Conservation (phyloP, 495 filamentous ascomycete genomes). For the Saxophila tyrrhenica region DNA sequence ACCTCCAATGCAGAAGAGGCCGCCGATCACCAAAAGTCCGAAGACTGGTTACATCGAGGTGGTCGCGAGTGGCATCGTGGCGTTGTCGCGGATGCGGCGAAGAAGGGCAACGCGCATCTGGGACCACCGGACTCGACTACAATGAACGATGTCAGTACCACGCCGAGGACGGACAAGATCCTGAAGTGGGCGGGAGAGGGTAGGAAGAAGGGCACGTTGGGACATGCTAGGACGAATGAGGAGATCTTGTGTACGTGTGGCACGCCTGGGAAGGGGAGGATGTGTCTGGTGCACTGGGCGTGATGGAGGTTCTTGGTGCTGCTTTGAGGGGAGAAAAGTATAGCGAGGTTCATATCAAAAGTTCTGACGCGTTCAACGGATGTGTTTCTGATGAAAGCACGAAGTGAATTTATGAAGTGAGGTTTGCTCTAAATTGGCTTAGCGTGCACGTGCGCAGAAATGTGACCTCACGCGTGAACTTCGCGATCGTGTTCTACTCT, state of each 20-base stretch:
- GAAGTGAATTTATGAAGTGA: too few relatives aligned
- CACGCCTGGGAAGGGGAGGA: not conserved
- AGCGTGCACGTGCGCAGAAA: too few relatives aligned
- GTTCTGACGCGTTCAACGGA: too few relatives aligned
- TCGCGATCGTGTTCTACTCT: not conserved
- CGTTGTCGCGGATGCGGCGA: not conserved
- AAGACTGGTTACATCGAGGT: not conserved
- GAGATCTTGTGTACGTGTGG: not conserved
- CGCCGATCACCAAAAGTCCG: not conserved
- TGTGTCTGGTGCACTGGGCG: not conserved
- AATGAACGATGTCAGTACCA: not conserved
- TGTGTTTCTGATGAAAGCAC: too few relatives aligned
- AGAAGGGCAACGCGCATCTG: not conserved
- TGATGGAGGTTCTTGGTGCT: not conserved
- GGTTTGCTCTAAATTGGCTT: too few relatives aligned
- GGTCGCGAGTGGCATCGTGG: not conserved
- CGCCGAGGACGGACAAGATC: not conserved
- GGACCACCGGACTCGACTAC: not conserved
- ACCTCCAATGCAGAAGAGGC: not conserved
- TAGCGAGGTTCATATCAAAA: too few relatives aligned
- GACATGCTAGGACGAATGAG: not conserved
- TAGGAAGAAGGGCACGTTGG: not conserved
- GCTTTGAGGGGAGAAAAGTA: not conserved
- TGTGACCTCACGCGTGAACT: constrained; percentile 2
- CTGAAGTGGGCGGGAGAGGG: not conserved